A percentile compares a stretch with the other conserved stretches of the same genome.
Evolutionary conservation across 1,284 basidiomycete species (phyloP).

Genomic region (Vanrija humicola): DNA sequence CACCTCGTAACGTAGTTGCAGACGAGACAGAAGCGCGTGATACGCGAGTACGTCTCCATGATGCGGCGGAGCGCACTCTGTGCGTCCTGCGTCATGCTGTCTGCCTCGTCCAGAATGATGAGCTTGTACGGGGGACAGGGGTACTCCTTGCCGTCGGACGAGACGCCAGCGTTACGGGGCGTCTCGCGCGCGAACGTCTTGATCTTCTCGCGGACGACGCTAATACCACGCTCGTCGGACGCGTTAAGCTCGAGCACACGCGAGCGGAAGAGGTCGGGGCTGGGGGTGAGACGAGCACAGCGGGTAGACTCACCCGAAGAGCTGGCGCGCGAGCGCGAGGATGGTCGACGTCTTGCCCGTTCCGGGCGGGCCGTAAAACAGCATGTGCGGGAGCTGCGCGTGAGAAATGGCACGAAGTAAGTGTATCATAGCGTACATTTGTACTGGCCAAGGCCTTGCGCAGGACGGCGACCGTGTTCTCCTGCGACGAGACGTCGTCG

Average conservation of each 20-base stretch:
- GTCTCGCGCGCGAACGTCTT: conserved; percentile 97
- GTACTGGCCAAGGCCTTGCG: conserved; percentile 85
- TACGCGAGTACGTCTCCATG: conserved; percentile 96
- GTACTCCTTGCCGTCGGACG: conserved; percentile 73
- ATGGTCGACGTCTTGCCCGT: conserved; percentile 98
- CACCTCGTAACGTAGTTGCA: conserved; percentile 99
- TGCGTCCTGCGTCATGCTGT: conserved; percentile 99
- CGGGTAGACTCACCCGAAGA: conserved; percentile 71
- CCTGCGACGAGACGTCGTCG: conserved; percentile 94
- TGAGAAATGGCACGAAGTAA: not conserved
- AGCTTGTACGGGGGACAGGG: conserved; percentile 99
- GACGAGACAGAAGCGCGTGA: conserved; percentile 96
- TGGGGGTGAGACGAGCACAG: conserved; percentile 36
- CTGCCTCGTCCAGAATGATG: conserved; percentile 97
- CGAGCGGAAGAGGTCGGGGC: conserved; percentile 89
- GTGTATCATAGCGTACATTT: conserved; percentile 60
- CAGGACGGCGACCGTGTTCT: conserved; percentile 89
- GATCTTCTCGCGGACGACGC: conserved; percentile 96
- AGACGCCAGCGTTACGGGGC: conserved; percentile 66
- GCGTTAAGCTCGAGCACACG: conserved; percentile 98
- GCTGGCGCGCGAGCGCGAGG: conserved; percentile 84
- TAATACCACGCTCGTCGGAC: conserved; percentile 96
- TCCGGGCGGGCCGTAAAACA: conserved; percentile 98
- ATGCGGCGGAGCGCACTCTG: conserved; percentile 93
- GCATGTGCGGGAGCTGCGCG: conserved; percentile 90